phyloP scores from a whole-genome alignment of 495 filamentous ascomycete species.

The Haplographium delicatum region DNA sequence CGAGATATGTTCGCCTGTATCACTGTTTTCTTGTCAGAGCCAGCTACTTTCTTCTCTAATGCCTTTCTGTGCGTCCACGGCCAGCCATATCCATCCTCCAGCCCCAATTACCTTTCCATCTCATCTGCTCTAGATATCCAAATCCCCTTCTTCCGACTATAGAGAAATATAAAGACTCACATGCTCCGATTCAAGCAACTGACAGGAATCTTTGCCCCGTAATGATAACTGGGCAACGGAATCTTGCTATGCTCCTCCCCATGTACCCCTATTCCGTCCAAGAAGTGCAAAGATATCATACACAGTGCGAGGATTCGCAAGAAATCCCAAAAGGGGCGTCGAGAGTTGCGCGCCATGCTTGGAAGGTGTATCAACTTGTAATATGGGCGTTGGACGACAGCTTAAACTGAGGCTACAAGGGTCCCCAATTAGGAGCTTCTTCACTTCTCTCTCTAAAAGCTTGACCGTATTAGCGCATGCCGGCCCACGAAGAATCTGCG shows the following conservation, averaged over 20 bases:
- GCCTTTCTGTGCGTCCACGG: no score
- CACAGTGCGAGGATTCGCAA: no score
- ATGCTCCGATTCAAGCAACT: constrained; percentile 62
- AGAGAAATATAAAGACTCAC: constrained; percentile 37
- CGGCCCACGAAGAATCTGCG: no score
- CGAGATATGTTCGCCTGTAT: constrained; percentile 71
- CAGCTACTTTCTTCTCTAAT: neutral
- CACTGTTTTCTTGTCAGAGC: constrained; percentile 33
- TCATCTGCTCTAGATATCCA: neutral
- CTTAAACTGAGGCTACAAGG: no score
- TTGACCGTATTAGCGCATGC: no score
- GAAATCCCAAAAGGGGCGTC: neutral
- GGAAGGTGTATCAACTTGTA: no score
- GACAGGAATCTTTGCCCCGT: constrained; percentile 50
- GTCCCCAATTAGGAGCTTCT: no score
- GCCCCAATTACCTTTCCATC: neutral
- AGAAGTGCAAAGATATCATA: neutral
- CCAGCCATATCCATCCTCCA: neutral
- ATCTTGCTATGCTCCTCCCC: constrained; percentile 20
- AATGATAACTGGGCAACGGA: constrained; percentile 31
- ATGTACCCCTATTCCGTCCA: neutral
- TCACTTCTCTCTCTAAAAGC: no score
- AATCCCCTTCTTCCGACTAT: neutral
- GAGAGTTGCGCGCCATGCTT: no score
- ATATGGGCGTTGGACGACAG: no score